phyloP scores from a whole-genome alignment of 176 grass and related monocot genomes.

The Eremochloa ophiuroides region DNA sequence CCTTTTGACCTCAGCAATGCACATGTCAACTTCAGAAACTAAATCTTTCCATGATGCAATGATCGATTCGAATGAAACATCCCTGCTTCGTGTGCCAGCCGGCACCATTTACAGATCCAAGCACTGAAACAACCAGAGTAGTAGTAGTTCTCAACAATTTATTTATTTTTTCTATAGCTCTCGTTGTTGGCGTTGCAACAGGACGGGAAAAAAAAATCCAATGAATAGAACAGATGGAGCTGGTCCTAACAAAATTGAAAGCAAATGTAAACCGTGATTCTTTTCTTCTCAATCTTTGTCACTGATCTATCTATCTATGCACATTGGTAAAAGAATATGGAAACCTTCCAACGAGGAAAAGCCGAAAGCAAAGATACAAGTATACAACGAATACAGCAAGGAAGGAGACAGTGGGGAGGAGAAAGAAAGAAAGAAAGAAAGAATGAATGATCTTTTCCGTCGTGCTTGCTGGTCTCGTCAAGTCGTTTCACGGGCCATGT shows the following conservation, averaged over 20 bases:
- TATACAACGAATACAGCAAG: background rate
- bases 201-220: background rate
- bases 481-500: background rate
- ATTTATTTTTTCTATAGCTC: background rate
- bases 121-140: too few relatives aligned
- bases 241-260: background rate
- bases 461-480: slow-evolving; percentile 19
- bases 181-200: background rate
- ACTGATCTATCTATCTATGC: slow-evolving; percentile 32
- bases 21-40: background rate
- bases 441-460: slow-evolving; percentile 25
- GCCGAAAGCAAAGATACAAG: background rate
- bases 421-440: background rate
- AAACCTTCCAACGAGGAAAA: background rate
- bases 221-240: background rate
- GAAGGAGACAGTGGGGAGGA: background rate
- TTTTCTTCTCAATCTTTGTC: background rate
- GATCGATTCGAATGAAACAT: background rate
- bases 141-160: background rate
- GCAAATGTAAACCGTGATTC: background rate
- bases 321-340: slow-evolving; percentile 41
- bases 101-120: too few relatives aligned
- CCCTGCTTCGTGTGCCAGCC: too few relatives aligned
- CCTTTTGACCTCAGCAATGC: slow-evolving; percentile 30
- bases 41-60: slow-evolving; percentile 1